Conservation (phyloP, 2,329 filamentous ascomycete species). For the Sporothrix humicola region DNA sequence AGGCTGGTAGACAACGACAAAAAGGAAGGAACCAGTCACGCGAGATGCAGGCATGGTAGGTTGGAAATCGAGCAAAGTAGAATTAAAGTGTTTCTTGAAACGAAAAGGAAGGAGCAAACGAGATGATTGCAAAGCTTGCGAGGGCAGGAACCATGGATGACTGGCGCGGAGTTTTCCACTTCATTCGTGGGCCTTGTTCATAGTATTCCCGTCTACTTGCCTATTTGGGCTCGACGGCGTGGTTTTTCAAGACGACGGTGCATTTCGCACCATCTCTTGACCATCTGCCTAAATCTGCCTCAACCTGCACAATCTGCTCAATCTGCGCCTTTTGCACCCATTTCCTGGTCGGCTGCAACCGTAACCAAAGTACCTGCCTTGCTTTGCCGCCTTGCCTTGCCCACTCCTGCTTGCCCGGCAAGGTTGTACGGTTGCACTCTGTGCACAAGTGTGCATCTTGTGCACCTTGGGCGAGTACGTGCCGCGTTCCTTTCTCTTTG, state of each 20-base stretch:
- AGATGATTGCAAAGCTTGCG: background rate
- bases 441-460: no score
- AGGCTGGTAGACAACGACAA: no score
- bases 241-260: background rate
- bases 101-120: slow-evolving; percentile 8
- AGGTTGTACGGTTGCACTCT: no score
- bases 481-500: background rate
- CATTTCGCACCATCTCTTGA: background rate
- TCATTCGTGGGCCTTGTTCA: background rate
- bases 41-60: background rate
- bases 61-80: background rate
- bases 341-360: slow-evolving; percentile 19
- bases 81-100: background rate
- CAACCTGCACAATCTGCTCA: background rate
- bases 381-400: background rate
- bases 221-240: slow-evolving; percentile 24
- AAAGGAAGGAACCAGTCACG: background rate
- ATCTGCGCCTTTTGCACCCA: no score
- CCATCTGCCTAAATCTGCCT: background rate
- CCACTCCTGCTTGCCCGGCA: background rate
- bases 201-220: slow-evolving; percentile 1
- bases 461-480: background rate
- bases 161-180: background rate
- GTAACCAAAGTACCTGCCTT: background rate
- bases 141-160: background rate